phyloP scores from a whole-genome alignment of 2,329 filamentous ascomycete genomes.

The Verticillium alfalfae region DNA sequence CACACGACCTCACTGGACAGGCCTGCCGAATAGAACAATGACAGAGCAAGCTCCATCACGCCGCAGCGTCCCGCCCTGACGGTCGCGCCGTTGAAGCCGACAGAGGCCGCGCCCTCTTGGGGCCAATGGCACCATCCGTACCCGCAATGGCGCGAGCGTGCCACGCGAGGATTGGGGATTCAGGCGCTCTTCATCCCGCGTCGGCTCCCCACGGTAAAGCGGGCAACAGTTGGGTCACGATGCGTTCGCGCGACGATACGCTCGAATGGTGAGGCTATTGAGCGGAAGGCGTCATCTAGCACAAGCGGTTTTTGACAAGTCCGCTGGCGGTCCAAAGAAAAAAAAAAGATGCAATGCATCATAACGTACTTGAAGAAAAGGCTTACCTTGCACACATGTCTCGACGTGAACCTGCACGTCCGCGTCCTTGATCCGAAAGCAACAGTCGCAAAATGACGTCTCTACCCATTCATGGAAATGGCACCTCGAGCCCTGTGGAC shows the following conservation, averaged over 20 bases:
- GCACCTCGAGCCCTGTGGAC: neutral
- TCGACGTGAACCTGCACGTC: neutral
- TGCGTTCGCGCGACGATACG: neutral
- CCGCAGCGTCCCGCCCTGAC: neutral
- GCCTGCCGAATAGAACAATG: neutral
- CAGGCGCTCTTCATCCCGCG: constrained; percentile 5
- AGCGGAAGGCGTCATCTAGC: neutral
- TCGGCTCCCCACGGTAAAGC: constrained; percentile 4
- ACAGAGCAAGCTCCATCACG: neutral
- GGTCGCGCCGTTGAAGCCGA: neutral
- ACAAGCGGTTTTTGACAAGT: neutral
- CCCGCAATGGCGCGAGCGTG: constrained; percentile 8
- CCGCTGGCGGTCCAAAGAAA: neutral
- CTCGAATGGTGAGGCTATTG: neutral
- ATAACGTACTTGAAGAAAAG: neutral
- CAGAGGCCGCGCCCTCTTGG: neutral
- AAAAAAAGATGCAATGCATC: neutral
- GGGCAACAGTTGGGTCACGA: neutral
- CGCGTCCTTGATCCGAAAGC: no score
- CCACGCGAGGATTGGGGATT: constrained; percentile 3
- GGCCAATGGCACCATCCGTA: constrained; percentile 7
- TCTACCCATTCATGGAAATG: constrained; percentile 1
- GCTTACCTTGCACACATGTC: neutral
- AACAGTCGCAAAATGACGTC: neutral
- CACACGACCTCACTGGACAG: neutral